Conservation (phyloP, 108 stramenopile genomes). For the Cyclotella choctawhatcheeana region DNA sequence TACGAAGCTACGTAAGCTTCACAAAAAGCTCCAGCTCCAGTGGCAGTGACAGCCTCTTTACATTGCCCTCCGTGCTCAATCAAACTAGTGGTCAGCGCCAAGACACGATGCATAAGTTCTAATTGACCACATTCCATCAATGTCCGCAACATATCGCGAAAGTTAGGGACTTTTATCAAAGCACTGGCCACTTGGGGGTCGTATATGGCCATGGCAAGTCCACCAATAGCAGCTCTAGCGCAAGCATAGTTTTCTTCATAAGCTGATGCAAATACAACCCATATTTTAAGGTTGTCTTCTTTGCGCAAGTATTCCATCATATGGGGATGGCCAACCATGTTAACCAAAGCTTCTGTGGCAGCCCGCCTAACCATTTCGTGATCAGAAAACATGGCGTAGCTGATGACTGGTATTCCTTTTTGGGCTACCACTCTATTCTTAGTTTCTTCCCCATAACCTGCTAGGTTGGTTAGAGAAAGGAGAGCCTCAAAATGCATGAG, state of each 20-base stretch:
- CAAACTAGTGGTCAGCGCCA: constrained; percentile 70
- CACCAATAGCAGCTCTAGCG: constrained; percentile 87
- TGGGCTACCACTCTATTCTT: constrained; percentile 88
- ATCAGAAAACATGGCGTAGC: constrained; percentile 94
- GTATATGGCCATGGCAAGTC: constrained; percentile 84
- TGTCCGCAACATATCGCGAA: constrained; percentile 58
- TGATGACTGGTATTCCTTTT: constrained; percentile 77
- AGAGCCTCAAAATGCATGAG: constrained; percentile 96
- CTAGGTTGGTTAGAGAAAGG: constrained; percentile 94
- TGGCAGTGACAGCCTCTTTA: constrained; percentile 49
- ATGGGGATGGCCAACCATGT: constrained; percentile 84
- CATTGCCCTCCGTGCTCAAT: constrained; percentile 68
- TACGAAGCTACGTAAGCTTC: constrained; percentile 71
- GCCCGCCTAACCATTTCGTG: constrained; percentile 95
- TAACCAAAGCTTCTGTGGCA: constrained; percentile 94
- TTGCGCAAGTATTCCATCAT: constrained; percentile 78
- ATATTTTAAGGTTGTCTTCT: constrained; percentile 84
- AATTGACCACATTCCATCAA: constrained; percentile 75
- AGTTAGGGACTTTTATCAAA: constrained; percentile 55
- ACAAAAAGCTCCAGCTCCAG: constrained; percentile 78
- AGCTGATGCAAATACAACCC: constrained; percentile 88
- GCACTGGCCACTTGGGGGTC: constrained; percentile 63
- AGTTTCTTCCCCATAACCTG: constrained; percentile 83
- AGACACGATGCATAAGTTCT: constrained; percentile 85
- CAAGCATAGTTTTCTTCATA: constrained; percentile 78